Percentiles rank a stretch among this genome's conserved stretches.
phyloP scores from a whole-genome alignment of 2,329 filamentous ascomycete genomes.

The Monosporascus sp. region DNA sequence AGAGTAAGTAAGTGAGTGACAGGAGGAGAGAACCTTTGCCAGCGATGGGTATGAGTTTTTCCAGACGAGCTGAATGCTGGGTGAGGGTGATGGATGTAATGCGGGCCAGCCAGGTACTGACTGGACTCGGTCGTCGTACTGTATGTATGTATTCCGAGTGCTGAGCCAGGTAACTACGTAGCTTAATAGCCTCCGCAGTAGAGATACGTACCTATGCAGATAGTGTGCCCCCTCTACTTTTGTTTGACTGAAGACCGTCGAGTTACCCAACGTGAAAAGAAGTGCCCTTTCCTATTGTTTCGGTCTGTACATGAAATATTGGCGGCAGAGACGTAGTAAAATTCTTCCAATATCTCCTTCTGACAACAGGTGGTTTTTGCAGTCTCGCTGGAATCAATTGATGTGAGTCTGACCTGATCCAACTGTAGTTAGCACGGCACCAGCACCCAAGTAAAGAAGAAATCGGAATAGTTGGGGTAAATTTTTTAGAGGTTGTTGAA shows the following conservation, averaged over 20 bases:
- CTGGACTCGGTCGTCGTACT: background rate
- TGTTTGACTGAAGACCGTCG: background rate
- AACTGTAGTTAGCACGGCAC: no score
- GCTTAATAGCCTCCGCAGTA: no score
- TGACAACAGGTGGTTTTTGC: no score
- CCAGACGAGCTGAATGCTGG: conserved; percentile 1
- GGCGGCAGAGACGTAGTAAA: no score
- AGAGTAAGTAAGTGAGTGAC: background rate
- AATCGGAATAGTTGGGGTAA: conserved; percentile 30
- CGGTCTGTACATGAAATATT: background rate
- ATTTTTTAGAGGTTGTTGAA: conserved; percentile 25
- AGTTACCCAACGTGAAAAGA: background rate
- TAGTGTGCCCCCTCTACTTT: no score
- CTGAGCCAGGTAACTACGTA: no score
- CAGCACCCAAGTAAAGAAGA: background rate
- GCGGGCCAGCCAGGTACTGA: background rate
- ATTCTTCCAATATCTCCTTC: no score
- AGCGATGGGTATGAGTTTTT: conserved; percentile 9
- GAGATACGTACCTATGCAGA: no score
- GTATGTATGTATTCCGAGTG: no score
- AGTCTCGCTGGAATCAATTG: no score
- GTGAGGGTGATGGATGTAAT: background rate
- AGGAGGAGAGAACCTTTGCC: conserved; percentile 6
- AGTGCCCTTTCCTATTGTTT: background rate
- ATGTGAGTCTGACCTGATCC: no score